These are phyloP conservation scores for Coemansia sp. DNA, from an alignment of 192 early-diverging fungal species.

Conservation along the genomic window DNA sequence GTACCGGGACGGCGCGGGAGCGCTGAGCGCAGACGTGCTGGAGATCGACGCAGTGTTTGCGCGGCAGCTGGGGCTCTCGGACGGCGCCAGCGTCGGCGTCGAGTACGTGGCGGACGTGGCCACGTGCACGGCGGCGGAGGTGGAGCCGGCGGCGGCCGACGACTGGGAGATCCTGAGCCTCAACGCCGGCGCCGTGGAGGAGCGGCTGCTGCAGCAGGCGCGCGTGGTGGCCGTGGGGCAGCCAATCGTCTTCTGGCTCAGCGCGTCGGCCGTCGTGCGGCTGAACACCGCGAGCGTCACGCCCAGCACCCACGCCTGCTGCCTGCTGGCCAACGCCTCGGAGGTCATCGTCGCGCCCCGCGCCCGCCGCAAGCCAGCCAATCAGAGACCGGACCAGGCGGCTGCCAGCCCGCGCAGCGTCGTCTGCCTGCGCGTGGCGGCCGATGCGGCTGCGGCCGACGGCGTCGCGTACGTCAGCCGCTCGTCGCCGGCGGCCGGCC, in stretches of 20 bases:
- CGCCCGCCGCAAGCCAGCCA: neutral
- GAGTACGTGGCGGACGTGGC: conserved; percentile 59
- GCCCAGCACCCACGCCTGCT: conserved; percentile 49
- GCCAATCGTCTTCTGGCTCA: conserved; percentile 73
- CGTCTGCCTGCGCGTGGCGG: conserved; percentile 29
- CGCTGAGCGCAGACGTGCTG: conserved; percentile 30
- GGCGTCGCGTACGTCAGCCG: conserved; percentile 36
- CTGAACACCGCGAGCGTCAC: conserved; percentile 44
- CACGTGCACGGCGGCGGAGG: conserved; percentile 60
- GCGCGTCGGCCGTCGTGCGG: conserved; percentile 62
- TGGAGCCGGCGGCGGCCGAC: conserved; percentile 67
- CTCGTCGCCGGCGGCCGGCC: conserved; percentile 19
- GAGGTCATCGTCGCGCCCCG: conserved; percentile 66
- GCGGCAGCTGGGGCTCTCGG: conserved; percentile 59
- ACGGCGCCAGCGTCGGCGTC: conserved; percentile 61
- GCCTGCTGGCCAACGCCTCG: conserved; percentile 61
- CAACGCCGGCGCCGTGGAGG: conserved; percentile 72
- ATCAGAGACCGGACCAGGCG: no score
- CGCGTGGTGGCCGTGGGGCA: conserved; percentile 65
- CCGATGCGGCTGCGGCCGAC: conserved; percentile 26
- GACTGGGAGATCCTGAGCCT: conserved; percentile 84
- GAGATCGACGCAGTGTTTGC: conserved; percentile 75
- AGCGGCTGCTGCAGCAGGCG: conserved; percentile 65
- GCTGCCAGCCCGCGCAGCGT: neutral
- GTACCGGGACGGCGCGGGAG: conserved; percentile 18